Base-by-base conservation (phyloP, 306 rosid species). In the Cicer yamashitae region DNA sequence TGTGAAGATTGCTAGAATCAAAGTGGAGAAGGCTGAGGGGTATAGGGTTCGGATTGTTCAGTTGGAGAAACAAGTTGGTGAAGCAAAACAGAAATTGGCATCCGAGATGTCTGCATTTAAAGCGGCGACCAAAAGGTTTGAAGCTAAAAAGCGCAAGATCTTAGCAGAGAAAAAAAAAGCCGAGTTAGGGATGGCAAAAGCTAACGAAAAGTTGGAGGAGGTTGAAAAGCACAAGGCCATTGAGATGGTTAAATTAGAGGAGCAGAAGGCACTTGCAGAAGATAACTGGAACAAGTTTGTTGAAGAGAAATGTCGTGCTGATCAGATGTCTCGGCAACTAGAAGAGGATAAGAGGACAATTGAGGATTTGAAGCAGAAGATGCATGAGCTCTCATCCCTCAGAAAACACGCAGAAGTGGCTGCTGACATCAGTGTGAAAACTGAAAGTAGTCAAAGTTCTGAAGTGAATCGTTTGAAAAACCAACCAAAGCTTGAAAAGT, bases 401-500 rank as follows among this genome's bases (percentile, higher is more conserved):
- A 71, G 81, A 79, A 87, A 89, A 71, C 71, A 84, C 7, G 44
- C 47, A 8, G 84, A 85, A 77, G 76, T 71, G 62, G 76, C 86
- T 54, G 79, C 65, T 7, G 79, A 77, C 46, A 70, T 67, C 73
- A 59, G 39, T 70, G 71, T 8, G 50, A 70, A 81, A 64, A 85
- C 77, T 82, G 88, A 77, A 53, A 73, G 51, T 77, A 78, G 53
- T 54, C 72, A 83, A 53, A 63, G 51, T 75, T 76, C 58, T 60
- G 69, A 85, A 60, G 59, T 80, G 84, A 86, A 90, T 81, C 83
- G 82, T 79, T 77, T 91, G 88, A 88, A 90, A 79, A 88, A 74
- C 67, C 70, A 84, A 41, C 83, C 88, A 9, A 88, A 83, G 85
- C 70, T 91, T 60, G 93, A 90, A 88, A 91, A 90, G 82, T 71